A percentile compares a stretch with the other conserved stretches of the same genome.
Conservation (phyloP, 2,329 filamentous ascomycete species). For the Lasiodiplodia sp. region DNA sequence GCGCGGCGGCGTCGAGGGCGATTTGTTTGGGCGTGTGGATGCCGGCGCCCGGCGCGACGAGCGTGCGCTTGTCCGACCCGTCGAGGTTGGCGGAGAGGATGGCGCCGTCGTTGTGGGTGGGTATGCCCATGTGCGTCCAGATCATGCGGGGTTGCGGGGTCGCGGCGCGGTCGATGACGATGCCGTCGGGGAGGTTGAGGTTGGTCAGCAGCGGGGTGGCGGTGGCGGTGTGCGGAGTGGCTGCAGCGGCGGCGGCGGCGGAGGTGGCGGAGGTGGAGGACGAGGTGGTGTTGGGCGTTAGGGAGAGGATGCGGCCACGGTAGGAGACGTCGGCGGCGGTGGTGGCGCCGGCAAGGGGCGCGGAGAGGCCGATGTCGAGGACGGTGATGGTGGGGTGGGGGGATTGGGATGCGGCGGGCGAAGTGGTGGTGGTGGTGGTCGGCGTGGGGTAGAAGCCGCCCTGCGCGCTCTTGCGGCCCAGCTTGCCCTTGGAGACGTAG, state of each 20-base stretch:
- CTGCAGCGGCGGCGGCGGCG: background rate
- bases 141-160: constrained; percentile 37
- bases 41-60: constrained; percentile 56
- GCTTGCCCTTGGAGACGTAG: constrained; percentile 56
- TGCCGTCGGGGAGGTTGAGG: constrained; percentile 40
- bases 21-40: constrained; percentile 60
- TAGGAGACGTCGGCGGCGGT: background rate
- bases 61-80: constrained; percentile 52
- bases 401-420: background rate
- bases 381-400: constrained; percentile 4
- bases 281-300: background rate
- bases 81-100: constrained; percentile 56
- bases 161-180: constrained; percentile 35
- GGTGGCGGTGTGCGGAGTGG: background rate
- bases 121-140: constrained; percentile 40
- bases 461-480: constrained; percentile 52
- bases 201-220: background rate
- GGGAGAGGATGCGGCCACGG: constrained; percentile 16
- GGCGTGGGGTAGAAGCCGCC: constrained; percentile 46
- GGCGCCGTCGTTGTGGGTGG: constrained; percentile 48
- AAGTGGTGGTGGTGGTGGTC: background rate
- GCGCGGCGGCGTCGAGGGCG: constrained; percentile 39
- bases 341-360: background rate
- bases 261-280: background rate
- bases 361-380: constrained; percentile 22